phyloP scores from a whole-genome alignment of 129 eudicot species.

The Escallonia herrerae region DNA sequence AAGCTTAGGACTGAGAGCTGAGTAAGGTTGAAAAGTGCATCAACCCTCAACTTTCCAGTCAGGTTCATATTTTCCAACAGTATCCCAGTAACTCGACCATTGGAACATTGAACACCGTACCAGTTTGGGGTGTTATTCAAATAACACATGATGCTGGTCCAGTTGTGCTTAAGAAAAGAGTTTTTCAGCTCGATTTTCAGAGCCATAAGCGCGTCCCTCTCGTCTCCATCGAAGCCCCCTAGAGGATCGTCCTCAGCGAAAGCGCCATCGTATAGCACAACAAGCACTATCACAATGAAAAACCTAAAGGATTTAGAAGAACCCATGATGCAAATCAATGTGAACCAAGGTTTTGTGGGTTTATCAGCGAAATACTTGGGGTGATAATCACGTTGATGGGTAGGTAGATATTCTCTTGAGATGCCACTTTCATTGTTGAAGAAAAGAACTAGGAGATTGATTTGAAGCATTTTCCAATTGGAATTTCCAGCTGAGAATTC shows the following conservation, averaged over 20 bases:
- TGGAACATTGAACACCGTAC: conserved; percentile 41
- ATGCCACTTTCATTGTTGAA: conserved; percentile 21
- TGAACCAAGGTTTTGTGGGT: background rate
- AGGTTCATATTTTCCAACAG: conserved; percentile 41
- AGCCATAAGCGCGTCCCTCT: conserved; percentile 43
- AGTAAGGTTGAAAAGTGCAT: conserved; percentile 39
- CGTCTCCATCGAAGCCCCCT: conserved; percentile 30
- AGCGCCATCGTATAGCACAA: conserved; percentile 11
- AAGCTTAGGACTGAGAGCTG: conserved; percentile 39
- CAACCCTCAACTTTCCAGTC: conserved; percentile 29
- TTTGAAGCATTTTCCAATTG: background rate
- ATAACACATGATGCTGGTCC: conserved; percentile 42
- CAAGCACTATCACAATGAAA: conserved; percentile 10
- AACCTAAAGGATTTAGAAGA: conserved; percentile 12
- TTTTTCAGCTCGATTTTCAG: conserved; percentile 32
- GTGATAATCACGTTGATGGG: background rate
- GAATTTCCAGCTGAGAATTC: conserved; percentile 24
- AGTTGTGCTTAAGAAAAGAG: conserved; percentile 29
- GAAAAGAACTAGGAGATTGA: conserved; percentile 20
- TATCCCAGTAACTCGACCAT: conserved; percentile 37
- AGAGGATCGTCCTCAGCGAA: conserved; percentile 11
- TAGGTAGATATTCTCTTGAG: conserved; percentile 7
- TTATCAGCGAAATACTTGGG: background rate
- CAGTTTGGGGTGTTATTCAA: conserved; percentile 24
- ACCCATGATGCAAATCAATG: conserved; percentile 20